Evolutionary conservation across 2,329 filamentous ascomycete species (phyloP).

Genomic region (Botryosphaeria dothidea): DNA sequence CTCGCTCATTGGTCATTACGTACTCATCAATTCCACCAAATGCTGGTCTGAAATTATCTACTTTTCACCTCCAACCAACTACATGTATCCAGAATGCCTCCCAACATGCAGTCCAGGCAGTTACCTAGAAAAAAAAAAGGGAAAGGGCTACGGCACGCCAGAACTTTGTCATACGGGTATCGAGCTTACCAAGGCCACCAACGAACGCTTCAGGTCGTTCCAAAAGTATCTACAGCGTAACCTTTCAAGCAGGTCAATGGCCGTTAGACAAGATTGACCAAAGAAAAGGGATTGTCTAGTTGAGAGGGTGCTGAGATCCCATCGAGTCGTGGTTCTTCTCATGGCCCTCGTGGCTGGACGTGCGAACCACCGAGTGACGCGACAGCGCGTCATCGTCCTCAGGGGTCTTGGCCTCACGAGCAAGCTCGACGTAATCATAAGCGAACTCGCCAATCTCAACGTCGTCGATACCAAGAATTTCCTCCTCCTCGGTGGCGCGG

Average conservation of each 20-base stretch:
- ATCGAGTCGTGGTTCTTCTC: conserved; percentile 21
- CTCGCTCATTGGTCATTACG: background rate
- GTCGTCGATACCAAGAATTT: conserved; percentile 84
- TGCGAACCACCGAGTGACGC: conserved; percentile 8
- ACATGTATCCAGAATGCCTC: background rate
- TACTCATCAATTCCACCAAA: conserved; percentile 3
- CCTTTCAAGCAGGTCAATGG: background rate
- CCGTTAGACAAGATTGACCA: background rate
- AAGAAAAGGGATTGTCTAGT: background rate
- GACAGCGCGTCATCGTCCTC: conserved; percentile 38
- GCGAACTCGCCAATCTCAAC: conserved; percentile 91
- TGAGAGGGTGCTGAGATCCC: conserved; percentile 5
- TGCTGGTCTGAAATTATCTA: background rate
- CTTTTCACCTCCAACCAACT: background rate
- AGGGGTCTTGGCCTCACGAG: conserved; percentile 60
- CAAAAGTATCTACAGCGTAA: conserved; percentile 10
- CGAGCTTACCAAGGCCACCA: background rate
- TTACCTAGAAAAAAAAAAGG: background rate
- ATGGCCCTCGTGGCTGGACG: conserved; percentile 1
- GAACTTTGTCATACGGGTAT: conserved; percentile 1
- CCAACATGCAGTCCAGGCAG: background rate
- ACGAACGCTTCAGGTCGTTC: background rate
- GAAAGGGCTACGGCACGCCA: background rate
- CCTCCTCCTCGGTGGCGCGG: conserved; percentile 73
- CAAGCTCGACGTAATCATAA: conserved; percentile 89